Evolutionary conservation across 169 alveolate genomes (phyloP), one percentile per base, ranked within the genome.

Genomic region (Eimeria falciformis): DNA sequence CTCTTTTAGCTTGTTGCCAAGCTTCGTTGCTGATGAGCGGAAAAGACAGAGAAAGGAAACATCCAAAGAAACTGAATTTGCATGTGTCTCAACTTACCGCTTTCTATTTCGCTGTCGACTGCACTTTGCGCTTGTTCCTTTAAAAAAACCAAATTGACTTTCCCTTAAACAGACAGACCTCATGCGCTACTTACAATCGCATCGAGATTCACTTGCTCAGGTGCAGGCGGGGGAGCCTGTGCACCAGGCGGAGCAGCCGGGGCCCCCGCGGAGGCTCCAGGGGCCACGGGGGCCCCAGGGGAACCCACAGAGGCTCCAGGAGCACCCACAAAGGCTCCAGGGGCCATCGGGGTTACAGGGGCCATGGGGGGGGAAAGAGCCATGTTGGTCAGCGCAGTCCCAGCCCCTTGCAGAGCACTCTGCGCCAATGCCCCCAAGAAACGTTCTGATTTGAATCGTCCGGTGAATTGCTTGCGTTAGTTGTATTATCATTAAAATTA

Each of bases 1-100:
- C 29, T 65, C 92, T 29, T 85, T 75, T 84, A 85, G 37, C 56
- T 85, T 68, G 56, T 75, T 62, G 69, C 92, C 92, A 25, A 85
- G 68, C 37, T 75, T 37, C 55, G 75, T 75, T 6, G 92, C 92
- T 85, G 89, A 3, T 21, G 56, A 7, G 55, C 14, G 29, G 12
- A 5, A 27, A 12, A 71, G 40, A 46, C 11, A 23, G 25, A 45
- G 0, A 37, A 46, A 25, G 3, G 56, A 37, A 21, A 43, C 23
- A 4, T 23, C 45, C 17, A 18, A 14, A 55, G n/a, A 21, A 46
- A 21, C 3, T 5, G 25, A 47, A 50, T 18, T 0, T 55, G 0
- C 5, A 5, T 37, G 11, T 21, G 9, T 1, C 11, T 25, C 33
- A 33, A 25, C 25, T 14, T 68, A 85, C 92, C 55, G 14, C 25